Evolutionary conservation across 1,139 yeast genomes (phyloP).

Genomic region (Debaryomyces coudertii): DNA sequence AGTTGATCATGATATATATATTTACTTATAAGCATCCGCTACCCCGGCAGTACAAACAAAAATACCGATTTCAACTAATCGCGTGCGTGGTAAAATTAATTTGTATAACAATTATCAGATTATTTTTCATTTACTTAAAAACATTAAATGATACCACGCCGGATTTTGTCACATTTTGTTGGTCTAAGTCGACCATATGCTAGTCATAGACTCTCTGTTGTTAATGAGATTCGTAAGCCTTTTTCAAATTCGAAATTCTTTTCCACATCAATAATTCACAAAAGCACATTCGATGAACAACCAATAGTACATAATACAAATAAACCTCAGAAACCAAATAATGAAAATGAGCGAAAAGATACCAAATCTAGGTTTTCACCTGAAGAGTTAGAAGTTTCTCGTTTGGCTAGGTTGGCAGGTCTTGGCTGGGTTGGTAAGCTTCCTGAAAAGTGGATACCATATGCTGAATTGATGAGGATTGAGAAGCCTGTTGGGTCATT

Average conservation of each 20-base stretch:
- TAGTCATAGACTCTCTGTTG: neutral
- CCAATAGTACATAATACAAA: neutral
- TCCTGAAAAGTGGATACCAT: conserved; percentile 79
- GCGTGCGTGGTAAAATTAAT: conserved; percentile 3
- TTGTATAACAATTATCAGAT: neutral
- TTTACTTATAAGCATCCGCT: neutral
- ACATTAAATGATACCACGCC: neutral
- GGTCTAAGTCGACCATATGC: neutral
- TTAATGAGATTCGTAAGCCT: neutral
- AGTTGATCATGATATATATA: neutral
- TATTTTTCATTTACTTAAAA: neutral
- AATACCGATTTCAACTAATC: neutral
- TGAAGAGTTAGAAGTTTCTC: conserved; percentile 60
- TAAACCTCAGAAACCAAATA: neutral
- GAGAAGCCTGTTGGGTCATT: conserved; percentile 96
- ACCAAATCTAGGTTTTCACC: conserved; percentile 39
- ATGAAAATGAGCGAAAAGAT: neutral
- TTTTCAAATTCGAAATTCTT: neutral
- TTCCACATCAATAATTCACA: neutral
- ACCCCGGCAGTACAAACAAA: neutral
- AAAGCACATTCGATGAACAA: neutral
- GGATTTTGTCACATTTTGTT: neutral
- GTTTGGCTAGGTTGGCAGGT: conserved; percentile 57
- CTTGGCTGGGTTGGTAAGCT: conserved; percentile 64
- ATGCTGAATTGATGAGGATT: conserved; percentile 85